Base-by-base conservation (phyloP, 257 asterid species). In the Ophiorrhiza pumila region DNA sequence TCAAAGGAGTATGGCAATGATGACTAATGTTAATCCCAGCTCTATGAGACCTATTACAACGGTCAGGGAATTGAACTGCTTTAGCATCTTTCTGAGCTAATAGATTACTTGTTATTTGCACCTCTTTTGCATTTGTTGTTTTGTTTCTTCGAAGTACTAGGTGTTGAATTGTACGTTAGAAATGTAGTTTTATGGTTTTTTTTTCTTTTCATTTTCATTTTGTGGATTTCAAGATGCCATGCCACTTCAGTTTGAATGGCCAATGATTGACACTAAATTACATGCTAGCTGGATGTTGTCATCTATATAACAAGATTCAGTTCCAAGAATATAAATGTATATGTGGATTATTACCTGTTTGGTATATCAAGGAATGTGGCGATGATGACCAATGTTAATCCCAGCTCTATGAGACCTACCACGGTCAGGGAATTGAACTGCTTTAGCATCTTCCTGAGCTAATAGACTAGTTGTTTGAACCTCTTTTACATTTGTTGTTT, bases 21-120 rank as follows among this genome's bases (percentile, higher is more conserved):
- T 25, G 74, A 37, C 65, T 27, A 46, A 23, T 49, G 68, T 52
- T 73, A 73, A 67, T 67, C 75, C 77, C 76, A 12, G 14, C 81
- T 75, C 69, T 47, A 73, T 56, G 80, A 64, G 43, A 23, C 31
- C 46, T 22, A n/a, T n/a, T n/a, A 9, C 14, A 10, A 11, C 2
- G 77, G 68, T 64, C 76, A 7, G 10, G 75, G 84, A 75, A 31
- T 64, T 49, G 55, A 49, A 41, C 65, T 20, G 45, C 14, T 66
- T 64, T n/a, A 42, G 52, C 74, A 58, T 58, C 25, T 15, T 18
- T 66, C 72, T 71, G 78, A 71, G 79, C 68, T 52, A 25, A 15
- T 34, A 0, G 7, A 15, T 15, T 34, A 2, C n/a, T n/a, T n/a
- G 7, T 7, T 22, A 22, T 31, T 11, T 41, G 50, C 23, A 69